Evolutionary conservation across 75 land plant species (phyloP).

Genomic region (Pinus taeda): DNA sequence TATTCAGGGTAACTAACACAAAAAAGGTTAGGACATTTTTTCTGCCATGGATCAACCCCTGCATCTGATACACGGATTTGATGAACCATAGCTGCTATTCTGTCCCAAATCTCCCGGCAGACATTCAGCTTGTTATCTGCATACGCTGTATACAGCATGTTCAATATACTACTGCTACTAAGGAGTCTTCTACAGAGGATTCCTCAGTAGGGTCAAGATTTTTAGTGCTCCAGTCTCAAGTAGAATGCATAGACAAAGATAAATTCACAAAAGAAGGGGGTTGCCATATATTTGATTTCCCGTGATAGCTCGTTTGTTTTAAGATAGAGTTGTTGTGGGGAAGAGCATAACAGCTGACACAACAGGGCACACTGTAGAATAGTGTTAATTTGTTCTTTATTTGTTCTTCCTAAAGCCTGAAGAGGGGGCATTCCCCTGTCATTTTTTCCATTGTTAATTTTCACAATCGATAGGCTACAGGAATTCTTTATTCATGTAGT

Average conservation of each 20-base stretch:
- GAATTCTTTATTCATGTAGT: constrained; percentile 8
- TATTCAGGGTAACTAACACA: too few species aligned
- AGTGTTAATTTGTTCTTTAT: constrained; percentile 1
- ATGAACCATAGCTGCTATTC: too few species aligned
- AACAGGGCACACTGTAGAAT: constrained; percentile 2
- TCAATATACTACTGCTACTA: too few species aligned
- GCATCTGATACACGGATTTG: too few species aligned
- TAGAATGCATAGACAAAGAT: not conserved
- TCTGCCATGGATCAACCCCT: too few species aligned
- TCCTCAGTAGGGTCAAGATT: not conserved
- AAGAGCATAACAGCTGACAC: constrained; percentile 4
- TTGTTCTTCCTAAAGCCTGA: not conserved
- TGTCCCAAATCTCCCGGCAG: too few species aligned
- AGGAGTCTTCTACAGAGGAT: too few species aligned
- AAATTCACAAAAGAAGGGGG: not conserved
- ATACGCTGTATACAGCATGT: too few species aligned
- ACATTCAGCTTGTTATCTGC: too few species aligned
- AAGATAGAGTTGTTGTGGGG: constrained; percentile 4
- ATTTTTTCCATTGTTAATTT: constrained; percentile 10
- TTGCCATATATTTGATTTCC: not conserved
- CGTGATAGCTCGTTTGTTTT: not conserved
- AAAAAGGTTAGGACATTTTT: too few species aligned
- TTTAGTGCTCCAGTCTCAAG: not conserved
- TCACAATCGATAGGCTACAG: not conserved
- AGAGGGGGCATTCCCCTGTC: constrained; percentile 13